Base-by-base conservation (phyloP, 1,284 basidiomycete genomes). In the Chondrostereum purpureum region DNA sequence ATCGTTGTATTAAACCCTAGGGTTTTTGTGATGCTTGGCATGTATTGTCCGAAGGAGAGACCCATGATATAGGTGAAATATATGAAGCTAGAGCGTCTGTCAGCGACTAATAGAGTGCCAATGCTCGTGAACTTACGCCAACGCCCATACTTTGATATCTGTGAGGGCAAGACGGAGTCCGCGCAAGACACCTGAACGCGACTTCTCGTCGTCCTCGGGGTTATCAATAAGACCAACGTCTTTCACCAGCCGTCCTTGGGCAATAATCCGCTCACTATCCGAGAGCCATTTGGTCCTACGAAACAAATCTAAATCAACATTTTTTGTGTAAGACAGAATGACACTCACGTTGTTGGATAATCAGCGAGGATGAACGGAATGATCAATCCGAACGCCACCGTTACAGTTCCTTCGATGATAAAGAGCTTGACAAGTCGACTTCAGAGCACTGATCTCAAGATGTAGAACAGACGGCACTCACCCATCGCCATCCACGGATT, bases 401-500 rank as follows among this genome's bases (percentile, higher is more conserved):
- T 54, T 4, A 54, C 53, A n/a, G 33, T 31, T 14, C 53, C 51
- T 48, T 55, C 53, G 16, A 53, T 44, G 22, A 53, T 53, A 42
- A 51, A 55, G n/a, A 55, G 50, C 49, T 54, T 10, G 4, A 31
- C 18, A 39, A n/a, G 27, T 6, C 24, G 43, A 35, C 33, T 34
- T 36, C 39, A 43, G 22, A 3, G n/a, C n/a, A 10, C 18, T 39
- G 34, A 36, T 8, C 3, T 12, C 17, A 13, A n/a, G 20, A 22
- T 21, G 14, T 12, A 18, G 33, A 24, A 27, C 3, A 35, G 19
- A 34, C 11, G 8, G 31, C 18, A 48, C 46, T 36, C 24, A 51
- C 50, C 51, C 45, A 63, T 53, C 58, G 50, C 73, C 73, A 76
- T 1, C 68, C 72, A 0, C 63, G 58, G 31, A 66, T 62, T 1